Evolutionary conservation across 2,329 filamentous ascomycete species (phyloP).

Genomic region (Aschersonia sp.): DNA sequence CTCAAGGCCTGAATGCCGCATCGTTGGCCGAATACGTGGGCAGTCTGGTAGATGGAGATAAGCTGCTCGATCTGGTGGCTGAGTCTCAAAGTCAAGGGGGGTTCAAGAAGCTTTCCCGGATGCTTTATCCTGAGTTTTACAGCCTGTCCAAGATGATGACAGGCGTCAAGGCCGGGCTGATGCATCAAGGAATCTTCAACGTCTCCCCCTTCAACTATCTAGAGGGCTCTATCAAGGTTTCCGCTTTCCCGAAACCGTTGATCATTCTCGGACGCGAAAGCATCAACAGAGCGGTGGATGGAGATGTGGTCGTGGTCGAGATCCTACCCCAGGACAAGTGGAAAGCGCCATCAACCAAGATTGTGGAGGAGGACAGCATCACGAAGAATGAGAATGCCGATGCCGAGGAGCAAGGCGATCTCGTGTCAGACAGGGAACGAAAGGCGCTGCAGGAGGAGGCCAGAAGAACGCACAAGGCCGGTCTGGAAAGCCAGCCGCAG

Average conservation of each 20-base stretch:
- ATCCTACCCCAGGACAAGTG: slow-evolving; percentile 88
- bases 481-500: slow-evolving; percentile 63
- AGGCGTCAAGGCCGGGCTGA: slow-evolving; percentile 70
- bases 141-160: slow-evolving; percentile 89
- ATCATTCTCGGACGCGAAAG: slow-evolving; percentile 86
- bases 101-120: slow-evolving; percentile 44
- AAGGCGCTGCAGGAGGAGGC: slow-evolving; percentile 84
- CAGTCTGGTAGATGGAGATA: slow-evolving; percentile 69
- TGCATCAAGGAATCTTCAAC: slow-evolving; percentile 93
- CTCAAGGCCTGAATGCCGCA: slow-evolving; percentile 55
- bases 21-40: slow-evolving; percentile 68
- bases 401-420: slow-evolving; percentile 55
- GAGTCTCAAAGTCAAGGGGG: slow-evolving; percentile 58
- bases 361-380: slow-evolving; percentile 84
- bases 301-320: slow-evolving; percentile 86
- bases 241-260: slow-evolving; percentile 78
- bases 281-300: slow-evolving; percentile 86
- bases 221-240: slow-evolving; percentile 80
- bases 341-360: slow-evolving; percentile 91
- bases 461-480: slow-evolving; percentile 66
- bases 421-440: slow-evolving; percentile 82
- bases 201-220: slow-evolving; percentile 97
- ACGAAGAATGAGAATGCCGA: slow-evolving; percentile 93
- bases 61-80: slow-evolving; percentile 84
- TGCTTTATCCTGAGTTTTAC: slow-evolving; percentile 82